Evolutionary conservation across 805 yeast genomes (phyloP), one percentile per base, ranked within the genome.

Genomic region (Yamadazyma philogaea): DNA sequence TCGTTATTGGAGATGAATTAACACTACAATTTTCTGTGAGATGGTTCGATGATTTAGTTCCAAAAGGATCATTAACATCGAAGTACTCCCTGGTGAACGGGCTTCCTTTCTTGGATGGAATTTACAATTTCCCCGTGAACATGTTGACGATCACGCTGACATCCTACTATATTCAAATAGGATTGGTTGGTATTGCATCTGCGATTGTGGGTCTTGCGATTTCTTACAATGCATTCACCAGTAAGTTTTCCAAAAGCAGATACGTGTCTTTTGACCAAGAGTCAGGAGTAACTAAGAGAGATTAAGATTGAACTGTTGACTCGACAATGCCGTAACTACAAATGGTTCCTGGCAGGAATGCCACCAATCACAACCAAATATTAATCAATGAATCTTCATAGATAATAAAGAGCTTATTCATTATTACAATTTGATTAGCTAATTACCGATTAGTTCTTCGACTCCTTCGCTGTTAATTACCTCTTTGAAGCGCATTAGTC

Each of bases 1-100:
- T 75, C 30, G 79, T 81, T 15, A 84, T 84, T 56, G 90, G 89
- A 15, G 85, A 81, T 51, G 59, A 64, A 20, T 63, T 84, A 42
- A 72, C 83, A 7, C 56, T 84, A 24, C 71, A 68, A 39, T 70
- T 84, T 47, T 78, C 82, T 20, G 74, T 78, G 15, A 68, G 77
- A 43, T 84, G 91, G 91, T 53, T 66, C 38, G 63, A 64, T 37
- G 50, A 52, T 21, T 31, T 48, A 7, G 16, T 8, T 6, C 20
- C 37, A 15, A 30, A 17, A 11, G 43, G 34, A 16, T 38, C 42
- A 11, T 24, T 33, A 18, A 45, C 53, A 2, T 24, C 42, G 18
- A 17, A 27, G 16, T 39, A 40, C 34, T 34, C 24, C 11, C 28
- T 44, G 16, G 34, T 39, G 14, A 47, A 50, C 38, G 54, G 51